These are phyloP conservation scores for Hypoxylon intermedium DNA, from an alignment of 495 filamentous ascomycete genomes.

Conservation along the genomic window DNA sequence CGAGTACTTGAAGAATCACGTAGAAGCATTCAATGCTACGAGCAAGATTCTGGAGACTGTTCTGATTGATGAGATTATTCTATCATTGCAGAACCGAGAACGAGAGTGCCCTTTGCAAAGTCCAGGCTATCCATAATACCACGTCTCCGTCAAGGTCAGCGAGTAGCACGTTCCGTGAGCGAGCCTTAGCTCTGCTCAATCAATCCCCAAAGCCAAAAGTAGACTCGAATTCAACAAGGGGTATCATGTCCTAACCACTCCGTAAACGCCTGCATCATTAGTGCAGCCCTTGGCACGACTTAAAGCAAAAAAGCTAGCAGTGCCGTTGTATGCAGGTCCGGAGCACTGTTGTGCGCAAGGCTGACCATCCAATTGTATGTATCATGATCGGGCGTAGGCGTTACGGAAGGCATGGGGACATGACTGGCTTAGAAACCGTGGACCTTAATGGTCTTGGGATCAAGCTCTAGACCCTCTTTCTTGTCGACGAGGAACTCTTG, in stretches of 20 bases:
- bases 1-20: neutral
- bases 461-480: conserved; percentile 87
- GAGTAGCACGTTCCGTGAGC: conserved; percentile 15
- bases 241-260: conserved; percentile 47
- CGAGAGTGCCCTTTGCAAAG: conserved; percentile 28
- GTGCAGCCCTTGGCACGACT: conserved; percentile 41
- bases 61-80: conserved; percentile 28
- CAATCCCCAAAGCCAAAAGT: conserved; percentile 25
- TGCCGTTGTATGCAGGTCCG: conserved; percentile 18
- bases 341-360: conserved; percentile 20
- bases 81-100: conserved; percentile 31
- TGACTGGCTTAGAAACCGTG: conserved; percentile 73
- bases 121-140: conserved; percentile 28
- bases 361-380: conserved; percentile 37
- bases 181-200: conserved; percentile 11
- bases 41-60: conserved; percentile 18
- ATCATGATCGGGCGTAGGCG: conserved; percentile 29
- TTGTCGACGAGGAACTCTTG: conserved; percentile 96
- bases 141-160: conserved; percentile 23
- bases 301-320: conserved; percentile 26
- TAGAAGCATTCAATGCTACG: neutral
- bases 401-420: conserved; percentile 44
- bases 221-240: conserved; percentile 38
- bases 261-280: conserved; percentile 45
- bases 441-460: conserved; percentile 97